phyloP scores from a whole-genome alignment of 139 green algal species.

The Pseudopediastrum boryanum region DNA sequence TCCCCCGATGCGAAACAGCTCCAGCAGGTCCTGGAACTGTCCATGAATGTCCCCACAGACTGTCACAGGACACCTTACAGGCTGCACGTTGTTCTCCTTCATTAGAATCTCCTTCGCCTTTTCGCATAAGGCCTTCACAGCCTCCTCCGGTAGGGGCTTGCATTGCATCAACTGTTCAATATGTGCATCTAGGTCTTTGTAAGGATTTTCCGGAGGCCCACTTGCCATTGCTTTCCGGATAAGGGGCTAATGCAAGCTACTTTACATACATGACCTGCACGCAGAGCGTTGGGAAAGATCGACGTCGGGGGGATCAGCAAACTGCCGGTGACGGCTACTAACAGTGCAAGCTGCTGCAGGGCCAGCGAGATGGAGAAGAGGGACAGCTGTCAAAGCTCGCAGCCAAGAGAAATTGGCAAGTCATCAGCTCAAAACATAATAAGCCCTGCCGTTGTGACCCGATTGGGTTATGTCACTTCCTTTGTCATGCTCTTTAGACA shows the following conservation, averaged over 20 bases:
- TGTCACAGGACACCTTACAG: slow-evolving; percentile 94
- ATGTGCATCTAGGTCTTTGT: slow-evolving; percentile 74
- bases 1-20: slow-evolving; percentile 96
- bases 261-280: background rate
- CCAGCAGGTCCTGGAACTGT: slow-evolving; percentile 97
- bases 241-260: background rate
- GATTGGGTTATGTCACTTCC: too few relatives aligned
- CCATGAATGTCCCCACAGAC: slow-evolving; percentile 98
- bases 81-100: slow-evolving; percentile 96
- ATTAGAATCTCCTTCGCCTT: slow-evolving; percentile 92
- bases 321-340: too few relatives aligned
- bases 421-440: too few relatives aligned
- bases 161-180: slow-evolving; percentile 93
- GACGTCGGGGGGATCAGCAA: too few relatives aligned
- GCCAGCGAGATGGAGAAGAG: too few relatives aligned
- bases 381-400: too few relatives aligned
- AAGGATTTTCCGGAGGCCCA: slow-evolving; percentile 33
- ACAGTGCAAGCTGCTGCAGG: too few relatives aligned
- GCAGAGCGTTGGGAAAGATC: background rate
- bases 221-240: slow-evolving; percentile 8
- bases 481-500: too few relatives aligned
- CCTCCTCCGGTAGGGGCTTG: slow-evolving; percentile 85
- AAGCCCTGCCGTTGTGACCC: too few relatives aligned
- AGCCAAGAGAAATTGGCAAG: too few relatives aligned
- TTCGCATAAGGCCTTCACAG: slow-evolving; percentile 94